Evolutionary conservation across 805 yeast genomes (phyloP).

Genomic region (Kuraishia ogatae): DNA sequence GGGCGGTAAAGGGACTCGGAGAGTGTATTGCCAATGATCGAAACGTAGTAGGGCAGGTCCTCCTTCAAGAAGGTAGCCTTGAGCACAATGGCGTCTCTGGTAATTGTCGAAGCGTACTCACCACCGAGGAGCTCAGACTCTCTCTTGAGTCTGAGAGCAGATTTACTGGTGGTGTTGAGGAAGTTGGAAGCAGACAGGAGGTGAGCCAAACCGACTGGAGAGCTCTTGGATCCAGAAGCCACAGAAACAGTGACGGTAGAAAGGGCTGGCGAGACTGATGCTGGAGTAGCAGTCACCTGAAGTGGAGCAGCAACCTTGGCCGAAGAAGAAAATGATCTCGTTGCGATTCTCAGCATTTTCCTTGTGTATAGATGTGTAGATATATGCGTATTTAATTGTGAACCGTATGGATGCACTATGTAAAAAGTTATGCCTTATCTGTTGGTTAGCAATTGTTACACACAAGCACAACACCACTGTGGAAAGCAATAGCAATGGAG

Average conservation of each 20-base stretch:
- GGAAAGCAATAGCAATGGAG: too few species aligned
- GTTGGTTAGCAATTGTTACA: neutral
- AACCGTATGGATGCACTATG: neutral
- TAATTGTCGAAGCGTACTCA: slow-evolving; percentile 52
- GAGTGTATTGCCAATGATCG: slow-evolving; percentile 69
- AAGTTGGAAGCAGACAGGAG: slow-evolving; percentile 76
- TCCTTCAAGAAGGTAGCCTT: slow-evolving; percentile 77
- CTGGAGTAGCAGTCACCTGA: slow-evolving; percentile 25
- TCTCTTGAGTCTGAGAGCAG: slow-evolving; percentile 88
- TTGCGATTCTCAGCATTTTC: slow-evolving; percentile 19
- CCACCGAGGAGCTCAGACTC: slow-evolving; percentile 95
- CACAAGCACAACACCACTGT: too few species aligned
- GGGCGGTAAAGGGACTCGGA: slow-evolving; percentile 67
- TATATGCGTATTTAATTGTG: neutral
- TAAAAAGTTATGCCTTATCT: too few species aligned
- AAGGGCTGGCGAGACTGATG: slow-evolving; percentile 47
- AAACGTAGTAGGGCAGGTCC: slow-evolving; percentile 87
- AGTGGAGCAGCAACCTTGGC: slow-evolving; percentile 33
- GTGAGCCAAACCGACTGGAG: slow-evolving; percentile 78
- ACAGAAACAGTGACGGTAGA: slow-evolving; percentile 75
- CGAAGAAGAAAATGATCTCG: slow-evolving; percentile 27
- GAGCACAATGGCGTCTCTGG: slow-evolving; percentile 80
- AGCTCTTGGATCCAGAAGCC: slow-evolving; percentile 72
- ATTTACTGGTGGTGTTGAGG: slow-evolving; percentile 71
- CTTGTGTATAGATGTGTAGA: slow-evolving; percentile 9